These are phyloP conservation scores for Ophiognomonia clavigignenti-juglandacearum DNA, from an alignment of 2,329 filamentous ascomycete genomes.

Conservation along the genomic window DNA sequence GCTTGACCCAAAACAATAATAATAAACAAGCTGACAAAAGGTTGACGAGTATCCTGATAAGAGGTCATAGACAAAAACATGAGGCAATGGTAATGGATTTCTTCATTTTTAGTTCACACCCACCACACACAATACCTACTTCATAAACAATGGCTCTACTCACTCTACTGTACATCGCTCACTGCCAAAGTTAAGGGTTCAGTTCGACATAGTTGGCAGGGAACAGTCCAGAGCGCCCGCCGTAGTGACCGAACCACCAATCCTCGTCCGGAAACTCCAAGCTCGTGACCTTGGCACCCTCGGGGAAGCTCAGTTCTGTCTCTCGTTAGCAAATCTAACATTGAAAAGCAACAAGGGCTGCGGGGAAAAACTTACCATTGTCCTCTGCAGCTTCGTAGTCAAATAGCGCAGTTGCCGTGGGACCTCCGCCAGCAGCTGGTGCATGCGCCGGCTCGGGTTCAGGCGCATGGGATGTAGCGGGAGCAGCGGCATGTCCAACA, in stretches of 20 bases:
- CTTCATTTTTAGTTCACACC: too few relatives aligned
- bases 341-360: background rate
- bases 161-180: background rate
- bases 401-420: conserved; percentile 80
- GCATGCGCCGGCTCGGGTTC: conserved; percentile 35
- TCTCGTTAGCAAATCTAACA: conserved; percentile 24
- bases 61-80: too few relatives aligned
- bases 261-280: conserved; percentile 97
- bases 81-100: too few relatives aligned
- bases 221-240: conserved; percentile 79
- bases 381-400: conserved; percentile 98
- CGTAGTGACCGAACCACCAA: conserved; percentile 93
- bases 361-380: conserved; percentile 57
- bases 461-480: conserved; percentile 28
- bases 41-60: too few relatives aligned
- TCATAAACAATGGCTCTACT: background rate
- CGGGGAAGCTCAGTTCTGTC: conserved; percentile 73
- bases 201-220: conserved; percentile 66
- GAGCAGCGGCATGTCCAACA: conserved; percentile 23
- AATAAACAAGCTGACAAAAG: too few relatives aligned
- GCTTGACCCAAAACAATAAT: too few relatives aligned
- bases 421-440: conserved; percentile 37
- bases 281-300: conserved; percentile 75
- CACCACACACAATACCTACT: too few relatives aligned
- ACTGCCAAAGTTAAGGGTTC: conserved; percentile 25